Evolutionary conservation across 805 yeast genomes (phyloP).

Genomic region (Zygotorulaspora chibaensis): DNA sequence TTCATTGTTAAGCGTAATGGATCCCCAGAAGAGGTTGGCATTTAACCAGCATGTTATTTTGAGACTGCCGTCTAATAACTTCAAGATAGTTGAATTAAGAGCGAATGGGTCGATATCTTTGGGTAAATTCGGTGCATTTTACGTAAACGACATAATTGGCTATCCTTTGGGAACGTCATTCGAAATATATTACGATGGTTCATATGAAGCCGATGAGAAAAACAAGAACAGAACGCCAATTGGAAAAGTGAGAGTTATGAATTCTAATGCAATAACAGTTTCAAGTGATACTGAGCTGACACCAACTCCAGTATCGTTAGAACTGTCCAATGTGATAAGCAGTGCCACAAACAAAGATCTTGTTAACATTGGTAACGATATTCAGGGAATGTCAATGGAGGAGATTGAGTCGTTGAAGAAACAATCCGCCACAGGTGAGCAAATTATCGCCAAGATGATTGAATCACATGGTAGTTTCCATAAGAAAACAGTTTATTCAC

Average conservation of each 20-base stretch:
- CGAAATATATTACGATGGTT: slow-evolving; percentile 56
- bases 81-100: slow-evolving; percentile 65
- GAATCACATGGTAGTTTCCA: slow-evolving; percentile 82
- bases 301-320: slow-evolving; percentile 16
- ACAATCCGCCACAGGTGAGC: slow-evolving; percentile 65
- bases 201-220: slow-evolving; percentile 15
- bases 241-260: slow-evolving; percentile 25
- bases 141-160: slow-evolving; percentile 70
- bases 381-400: slow-evolving; percentile 69
- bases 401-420: slow-evolving; percentile 82
- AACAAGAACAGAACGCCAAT: slow-evolving; percentile 24
- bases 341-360: slow-evolving; percentile 64
- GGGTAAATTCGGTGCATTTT: slow-evolving; percentile 90
- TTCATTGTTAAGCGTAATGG: slow-evolving; percentile 13
- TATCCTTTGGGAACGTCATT: slow-evolving; percentile 84
- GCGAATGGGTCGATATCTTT: slow-evolving; percentile 59
- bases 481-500: slow-evolving; percentile 83
- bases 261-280: background rate
- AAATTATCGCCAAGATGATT: slow-evolving; percentile 75
- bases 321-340: slow-evolving; percentile 33
- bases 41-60: slow-evolving; percentile 48
- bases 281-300: slow-evolving; percentile 1
- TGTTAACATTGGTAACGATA: slow-evolving; percentile 60
- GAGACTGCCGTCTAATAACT: slow-evolving; percentile 75
- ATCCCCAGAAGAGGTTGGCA: slow-evolving; percentile 27